phyloP scores from a whole-genome alignment of 768 basidiomycete genomes.

The Calocybe indica region DNA sequence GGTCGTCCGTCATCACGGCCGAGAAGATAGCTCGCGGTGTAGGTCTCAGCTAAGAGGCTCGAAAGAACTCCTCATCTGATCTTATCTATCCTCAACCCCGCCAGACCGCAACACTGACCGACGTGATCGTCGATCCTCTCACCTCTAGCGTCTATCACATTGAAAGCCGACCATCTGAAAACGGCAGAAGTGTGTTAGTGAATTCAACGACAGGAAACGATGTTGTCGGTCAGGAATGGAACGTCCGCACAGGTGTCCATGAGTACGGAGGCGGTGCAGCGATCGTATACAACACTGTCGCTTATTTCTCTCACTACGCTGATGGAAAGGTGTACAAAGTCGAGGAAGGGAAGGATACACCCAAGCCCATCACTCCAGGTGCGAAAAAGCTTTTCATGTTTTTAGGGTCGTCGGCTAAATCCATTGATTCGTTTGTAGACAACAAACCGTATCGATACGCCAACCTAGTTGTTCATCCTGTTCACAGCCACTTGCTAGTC shows the following conservation, averaged over 20 bases:
- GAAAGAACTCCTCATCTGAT: constrained; percentile 2
- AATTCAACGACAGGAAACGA: constrained; percentile 43
- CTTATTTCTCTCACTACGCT: constrained; percentile 48
- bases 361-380: constrained; percentile 63
- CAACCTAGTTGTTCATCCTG: constrained; percentile 54
- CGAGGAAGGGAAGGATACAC: constrained; percentile 19
- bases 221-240: constrained; percentile 48
- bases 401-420: background rate
- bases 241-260: constrained; percentile 53
- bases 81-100: background rate
- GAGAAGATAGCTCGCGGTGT: constrained; percentile 43
- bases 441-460: constrained; percentile 55
- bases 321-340: constrained; percentile 46
- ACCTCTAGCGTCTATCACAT: constrained; percentile 43
- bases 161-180: constrained; percentile 52
- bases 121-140: constrained; percentile 48
- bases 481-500: constrained; percentile 45
- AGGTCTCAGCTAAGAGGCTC: constrained; percentile 3
- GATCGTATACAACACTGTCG: constrained; percentile 33
- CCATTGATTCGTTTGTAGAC: constrained; percentile 21
- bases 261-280: constrained; percentile 64
- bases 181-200: constrained; percentile 50
- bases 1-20: constrained; percentile 52
- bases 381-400: constrained; percentile 5
- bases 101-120: constrained; percentile 31